Conservation (phyloP, 768 basidiomycete genomes). For the Tylopilus cervinicoccineus region DNA sequence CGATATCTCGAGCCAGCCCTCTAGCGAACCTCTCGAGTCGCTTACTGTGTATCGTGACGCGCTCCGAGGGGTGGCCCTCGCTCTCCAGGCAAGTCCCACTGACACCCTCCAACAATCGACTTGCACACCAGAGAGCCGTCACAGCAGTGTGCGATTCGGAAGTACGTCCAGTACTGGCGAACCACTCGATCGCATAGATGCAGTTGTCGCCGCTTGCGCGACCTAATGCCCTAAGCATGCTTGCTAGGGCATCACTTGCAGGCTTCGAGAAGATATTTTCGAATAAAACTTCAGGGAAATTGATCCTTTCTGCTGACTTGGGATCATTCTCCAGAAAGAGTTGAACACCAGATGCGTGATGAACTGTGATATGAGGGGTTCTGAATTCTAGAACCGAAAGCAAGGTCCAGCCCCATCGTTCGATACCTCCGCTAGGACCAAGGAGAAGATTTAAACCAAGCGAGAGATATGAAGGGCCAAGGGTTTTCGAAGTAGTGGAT, state of each 20-base stretch:
- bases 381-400: slow-evolving; percentile 77
- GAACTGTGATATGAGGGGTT: slow-evolving; percentile 46
- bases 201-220: slow-evolving; percentile 61
- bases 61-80: slow-evolving; percentile 5
- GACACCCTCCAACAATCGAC: slow-evolving; percentile 71
- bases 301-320: slow-evolving; percentile 29
- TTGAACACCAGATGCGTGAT: slow-evolving; percentile 47
- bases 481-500: slow-evolving; percentile 13
- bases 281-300: slow-evolving; percentile 61
- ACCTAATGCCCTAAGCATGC: slow-evolving; percentile 75
- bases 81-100: slow-evolving; percentile 43
- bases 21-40: slow-evolving; percentile 63
- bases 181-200: slow-evolving; percentile 82
- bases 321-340: slow-evolving; percentile 53
- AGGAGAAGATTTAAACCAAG: slow-evolving; percentile 58
- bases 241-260: slow-evolving; percentile 52
- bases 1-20: slow-evolving; percentile 55
- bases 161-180: slow-evolving; percentile 50
- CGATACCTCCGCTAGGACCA: slow-evolving; percentile 79
- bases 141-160: slow-evolving; percentile 46
- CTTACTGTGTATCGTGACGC: slow-evolving; percentile 32
- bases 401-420: slow-evolving; percentile 89
- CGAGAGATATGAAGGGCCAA: slow-evolving; percentile 42
- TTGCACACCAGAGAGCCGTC: slow-evolving; percentile 83
- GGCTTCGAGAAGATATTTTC: slow-evolving; percentile 50